Conservation (phyloP, 352 stramenopile species). For the Globisporangium nunn region DNA sequence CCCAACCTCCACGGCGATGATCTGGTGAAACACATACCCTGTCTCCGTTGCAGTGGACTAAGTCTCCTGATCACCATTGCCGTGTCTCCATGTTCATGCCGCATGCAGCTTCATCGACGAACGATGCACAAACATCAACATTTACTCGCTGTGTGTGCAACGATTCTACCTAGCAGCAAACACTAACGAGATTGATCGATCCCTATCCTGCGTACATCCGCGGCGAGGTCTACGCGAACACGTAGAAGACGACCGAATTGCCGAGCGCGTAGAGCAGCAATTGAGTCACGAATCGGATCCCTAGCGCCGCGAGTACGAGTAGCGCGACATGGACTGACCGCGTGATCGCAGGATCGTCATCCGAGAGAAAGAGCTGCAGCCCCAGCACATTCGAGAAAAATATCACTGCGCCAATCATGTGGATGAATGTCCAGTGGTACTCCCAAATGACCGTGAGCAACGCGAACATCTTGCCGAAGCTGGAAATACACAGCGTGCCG, state of each 20-base stretch:
- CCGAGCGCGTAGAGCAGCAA: constrained; percentile 56
- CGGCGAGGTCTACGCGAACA: constrained; percentile 57
- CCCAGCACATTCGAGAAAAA: constrained; percentile 67
- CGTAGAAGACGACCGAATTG: constrained; percentile 72
- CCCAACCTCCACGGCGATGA: too few species aligned
- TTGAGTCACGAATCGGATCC: constrained; percentile 36
- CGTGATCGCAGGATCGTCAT: constrained; percentile 26
- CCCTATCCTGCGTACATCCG: too few species aligned
- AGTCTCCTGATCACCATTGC: too few species aligned
- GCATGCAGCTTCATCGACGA: too few species aligned
- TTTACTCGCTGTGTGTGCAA: too few species aligned
- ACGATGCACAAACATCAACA: too few species aligned
- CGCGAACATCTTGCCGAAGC: constrained; percentile 81
- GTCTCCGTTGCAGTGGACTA: too few species aligned
- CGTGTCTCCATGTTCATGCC: too few species aligned
- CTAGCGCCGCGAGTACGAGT: constrained; percentile 33
- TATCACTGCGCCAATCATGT: constrained; percentile 73
- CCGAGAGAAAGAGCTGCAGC: constrained; percentile 56
- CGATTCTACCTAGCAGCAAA: too few species aligned
- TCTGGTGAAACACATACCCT: too few species aligned
- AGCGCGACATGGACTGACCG: constrained; percentile 30
- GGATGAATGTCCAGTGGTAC: constrained; percentile 79
- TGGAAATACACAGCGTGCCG: constrained; percentile 71
- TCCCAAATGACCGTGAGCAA: constrained; percentile 83
- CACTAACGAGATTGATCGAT: too few species aligned